phyloP scores from a whole-genome alignment of 73 alveolate genomes.

The Tetrahymena malaccensis region DNA sequence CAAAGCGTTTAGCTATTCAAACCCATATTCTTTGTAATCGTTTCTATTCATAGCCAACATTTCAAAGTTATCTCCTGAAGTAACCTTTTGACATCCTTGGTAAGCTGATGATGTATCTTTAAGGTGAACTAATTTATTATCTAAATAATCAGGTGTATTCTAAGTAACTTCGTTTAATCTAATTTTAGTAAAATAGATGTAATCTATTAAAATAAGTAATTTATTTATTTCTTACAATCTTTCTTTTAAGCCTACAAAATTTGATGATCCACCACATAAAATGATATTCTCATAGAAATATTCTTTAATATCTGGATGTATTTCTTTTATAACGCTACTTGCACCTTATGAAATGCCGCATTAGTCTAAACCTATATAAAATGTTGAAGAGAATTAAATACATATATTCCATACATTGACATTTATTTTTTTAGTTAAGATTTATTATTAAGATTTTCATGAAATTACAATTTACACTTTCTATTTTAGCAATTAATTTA shows the following conservation, averaged over 20 bases:
- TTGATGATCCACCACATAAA: conserved; percentile 15
- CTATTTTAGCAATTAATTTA: too few relatives aligned
- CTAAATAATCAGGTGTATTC: not conserved
- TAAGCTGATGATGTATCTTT: not conserved
- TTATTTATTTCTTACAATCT: not conserved
- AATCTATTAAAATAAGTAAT: not conserved
- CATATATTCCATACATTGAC: not conserved
- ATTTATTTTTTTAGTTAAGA: not conserved
- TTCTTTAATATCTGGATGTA: conserved; percentile 12
- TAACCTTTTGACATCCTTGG: not conserved
- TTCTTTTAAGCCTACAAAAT: not conserved
- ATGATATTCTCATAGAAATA: conserved; percentile 25
- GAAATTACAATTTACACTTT: not conserved
- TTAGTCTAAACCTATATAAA: not conserved
- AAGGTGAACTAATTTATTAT: not conserved
- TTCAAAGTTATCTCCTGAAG: not conserved
- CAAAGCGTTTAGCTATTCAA: not conserved
- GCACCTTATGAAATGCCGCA: conserved; percentile 1
- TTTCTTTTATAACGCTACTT: not conserved
- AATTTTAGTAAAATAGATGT: not conserved
- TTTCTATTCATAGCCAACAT: not conserved
- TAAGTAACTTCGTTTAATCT: not conserved
- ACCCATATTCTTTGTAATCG: not conserved
- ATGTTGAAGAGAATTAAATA: not conserved
- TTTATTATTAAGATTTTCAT: not conserved